Base-by-base conservation (phyloP, 192 early-diverging fungal species). In the Helicostylum pulchrum region DNA sequence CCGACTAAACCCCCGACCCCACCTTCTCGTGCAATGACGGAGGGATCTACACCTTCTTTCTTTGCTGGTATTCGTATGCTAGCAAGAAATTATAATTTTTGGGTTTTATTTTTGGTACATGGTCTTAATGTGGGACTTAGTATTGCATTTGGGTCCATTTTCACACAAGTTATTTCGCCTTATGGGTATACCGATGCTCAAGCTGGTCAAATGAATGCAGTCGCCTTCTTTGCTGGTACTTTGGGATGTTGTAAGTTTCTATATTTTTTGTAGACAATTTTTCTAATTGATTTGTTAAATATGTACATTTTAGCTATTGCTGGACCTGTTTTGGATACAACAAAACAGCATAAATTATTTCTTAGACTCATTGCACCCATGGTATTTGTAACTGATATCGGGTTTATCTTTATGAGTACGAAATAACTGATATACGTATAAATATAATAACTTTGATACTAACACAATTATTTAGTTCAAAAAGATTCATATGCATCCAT, bases 171-270 rank as follows among this genome's bases (percentile, higher is more conserved):
- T 31, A 39, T 75, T 11, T 48, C 62, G 3, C 74, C 74, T 11
- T 67, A 75, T 53, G 74, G 74, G 4, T 75, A 75, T 21, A 71
- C 74, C 1, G 58, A 75, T 53, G 58, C 64, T 20, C 74, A 75
- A 63, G 74, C 68, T 51, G 74, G 74, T 34, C 57, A 64, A 15
- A 56, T 73, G 23, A 68, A 63, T 53, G 71, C 71, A 11, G 62
- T 73, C 36, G 71, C 61, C n/a, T 64, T 67, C 26, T 67, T 73
- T 56, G 46, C 71, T 23, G 71, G 71, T 15, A 73, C 71, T 10
- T 53, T 73, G 5, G 71, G 71, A 14, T 73, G 71, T 21, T 64
- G 71, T 73, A 54, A 64, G 66, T 60, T 62, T 15, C 21, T 32
- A 4, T 2, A 30, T 46, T 7, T 45, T 59, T 8, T 45, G 34